Evolutionary conservation across 805 yeast species (phyloP), one percentile per base, ranked within the genome.

Genomic region (Sugiyamaella mastotermitis): DNA sequence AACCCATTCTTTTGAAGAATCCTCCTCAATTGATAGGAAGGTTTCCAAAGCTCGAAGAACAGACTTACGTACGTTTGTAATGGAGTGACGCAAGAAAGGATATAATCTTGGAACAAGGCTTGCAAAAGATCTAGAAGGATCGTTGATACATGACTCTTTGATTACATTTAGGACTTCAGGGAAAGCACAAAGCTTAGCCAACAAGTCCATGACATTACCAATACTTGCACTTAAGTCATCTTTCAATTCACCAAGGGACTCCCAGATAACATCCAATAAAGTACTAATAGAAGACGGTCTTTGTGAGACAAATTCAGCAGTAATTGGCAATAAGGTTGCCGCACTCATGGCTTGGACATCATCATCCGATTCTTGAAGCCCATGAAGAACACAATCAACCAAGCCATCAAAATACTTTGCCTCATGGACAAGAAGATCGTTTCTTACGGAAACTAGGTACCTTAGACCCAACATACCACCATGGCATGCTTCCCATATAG

Each of bases 341-440:
- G 98, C 97, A 17, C 95, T 87, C 32, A 90, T 96, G 6, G 96
- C 87, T 58, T 94, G 97, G 18, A 92, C 97, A 57, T 92, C 99
- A 58, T 88, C 97, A 51, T 87, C 94, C 38, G 77, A 71, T 44
- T 71, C 74, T 46, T 78, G 79, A 33, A 92, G 64, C 3, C 97
- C 95, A 60, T 83, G 85, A 30, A 92, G 65, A 1, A 92, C 97
- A 73, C 92, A 83, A 30, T 76, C 69, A 3, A 88, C 79, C 1
- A 88, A 87, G 37, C 74, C 72, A 43, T 81, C 81, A 24, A 92
- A 65, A 22, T 79, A 57, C 11, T 76, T 68, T 16, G 61, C 56
- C 9, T 17, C 14, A 2, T 76, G 70, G 22, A 80, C 66, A 16
- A 90, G 64, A n/a, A 87, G 71, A 46, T 83, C 92, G 0, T 86